A percentile compares a stretch with the other conserved stretches of the same genome.
Conservation (phyloP, 176 grass and related monocot genomes). For the Eleusine coracana region DNA sequence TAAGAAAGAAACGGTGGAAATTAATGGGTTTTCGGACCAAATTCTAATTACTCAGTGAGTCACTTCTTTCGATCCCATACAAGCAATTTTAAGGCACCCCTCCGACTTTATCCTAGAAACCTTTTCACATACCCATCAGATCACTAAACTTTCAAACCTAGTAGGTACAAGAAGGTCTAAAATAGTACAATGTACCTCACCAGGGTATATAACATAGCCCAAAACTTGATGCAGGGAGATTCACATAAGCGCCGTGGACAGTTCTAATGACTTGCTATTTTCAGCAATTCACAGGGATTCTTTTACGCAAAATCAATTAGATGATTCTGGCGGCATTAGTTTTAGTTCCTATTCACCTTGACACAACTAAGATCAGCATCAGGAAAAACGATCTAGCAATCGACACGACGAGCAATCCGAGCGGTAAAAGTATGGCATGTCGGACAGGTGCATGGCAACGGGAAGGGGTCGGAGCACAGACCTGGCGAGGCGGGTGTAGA, state of each 20-base stretch:
- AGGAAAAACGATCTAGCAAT: slow-evolving; percentile 4
- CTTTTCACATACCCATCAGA: background rate
- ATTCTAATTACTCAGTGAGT: background rate
- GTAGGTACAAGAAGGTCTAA: background rate
- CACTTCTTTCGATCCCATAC: background rate
- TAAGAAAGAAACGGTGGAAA: no score
- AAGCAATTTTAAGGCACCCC: background rate
- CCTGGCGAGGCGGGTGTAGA: slow-evolving; percentile 92
- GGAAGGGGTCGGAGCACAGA: background rate
- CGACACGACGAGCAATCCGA: background rate
- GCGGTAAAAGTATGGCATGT: background rate
- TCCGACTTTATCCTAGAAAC: background rate
- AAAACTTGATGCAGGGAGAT: background rate
- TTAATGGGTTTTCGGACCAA: no score
- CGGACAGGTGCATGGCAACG: background rate
- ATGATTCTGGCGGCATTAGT: background rate
- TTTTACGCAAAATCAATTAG: background rate
- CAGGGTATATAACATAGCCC: background rate
- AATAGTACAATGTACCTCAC: background rate
- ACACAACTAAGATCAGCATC: background rate
- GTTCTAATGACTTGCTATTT: background rate
- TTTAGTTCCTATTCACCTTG: background rate
- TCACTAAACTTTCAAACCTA: background rate
- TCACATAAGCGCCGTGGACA: background rate
- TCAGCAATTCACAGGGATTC: background rate